These are phyloP conservation scores for Plantago major DNA, from an alignment of 257 asterid species.

Conservation along the genomic window DNA sequence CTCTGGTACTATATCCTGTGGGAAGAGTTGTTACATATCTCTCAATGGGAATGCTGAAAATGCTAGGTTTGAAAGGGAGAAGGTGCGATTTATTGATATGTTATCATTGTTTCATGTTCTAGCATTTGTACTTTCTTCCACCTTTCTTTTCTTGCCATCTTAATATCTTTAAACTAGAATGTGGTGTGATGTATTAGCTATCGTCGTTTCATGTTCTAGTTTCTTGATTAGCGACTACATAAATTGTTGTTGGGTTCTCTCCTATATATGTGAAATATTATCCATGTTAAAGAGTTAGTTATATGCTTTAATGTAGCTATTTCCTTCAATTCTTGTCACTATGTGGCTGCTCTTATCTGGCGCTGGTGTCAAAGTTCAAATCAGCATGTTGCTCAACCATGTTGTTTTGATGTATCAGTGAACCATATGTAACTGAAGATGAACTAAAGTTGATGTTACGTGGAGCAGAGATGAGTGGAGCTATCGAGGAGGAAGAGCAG, in stretches of 20 bases:
- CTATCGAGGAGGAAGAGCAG: conserved; percentile 99
- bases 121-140: not conserved
- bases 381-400: conserved; percentile 13
- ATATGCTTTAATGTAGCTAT: no score
- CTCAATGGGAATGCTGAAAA: conserved; percentile 97
- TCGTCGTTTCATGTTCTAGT: no score
- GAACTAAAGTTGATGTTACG: conserved; percentile 96
- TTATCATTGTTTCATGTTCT: conserved; percentile 4
- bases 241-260: no score
- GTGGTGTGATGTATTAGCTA: no score
- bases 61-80: conserved; percentile 92
- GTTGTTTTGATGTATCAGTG: conserved; percentile 48
- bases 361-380: not conserved
- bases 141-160: not conserved
- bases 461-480: conserved; percentile 99
- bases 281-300: no score
- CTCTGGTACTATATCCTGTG: conserved; percentile 82
- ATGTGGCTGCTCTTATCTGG: no score
- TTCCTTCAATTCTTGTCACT: no score
- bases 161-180: no score
- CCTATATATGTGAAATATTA: no score
- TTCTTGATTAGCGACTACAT: no score
- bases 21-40: conserved; percentile 94
- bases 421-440: conserved; percentile 96
- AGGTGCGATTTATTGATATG: conserved; percentile 39